These are phyloP conservation scores for Neoboletus magnificus DNA, from an alignment of 768 basidiomycete genomes.

Conservation along the genomic window DNA sequence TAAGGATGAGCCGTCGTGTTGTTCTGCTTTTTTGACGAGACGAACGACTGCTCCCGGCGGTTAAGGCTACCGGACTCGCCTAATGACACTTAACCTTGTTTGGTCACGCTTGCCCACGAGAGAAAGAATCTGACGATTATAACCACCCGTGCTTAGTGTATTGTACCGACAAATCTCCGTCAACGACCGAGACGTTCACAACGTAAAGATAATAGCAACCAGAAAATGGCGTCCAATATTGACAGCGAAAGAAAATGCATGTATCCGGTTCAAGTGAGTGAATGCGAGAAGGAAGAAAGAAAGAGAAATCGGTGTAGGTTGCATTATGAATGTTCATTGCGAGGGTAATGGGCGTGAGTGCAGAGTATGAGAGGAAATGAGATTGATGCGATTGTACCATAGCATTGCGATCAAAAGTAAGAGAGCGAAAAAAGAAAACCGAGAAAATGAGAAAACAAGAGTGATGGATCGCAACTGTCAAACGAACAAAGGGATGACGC, in stretches of 20 bases:
- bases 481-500: conserved; percentile 4
- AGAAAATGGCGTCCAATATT: conserved; percentile 24
- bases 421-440: conserved; percentile 10
- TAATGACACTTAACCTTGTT: conserved; percentile 16
- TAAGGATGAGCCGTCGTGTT: conserved; percentile 6
- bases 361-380: conserved; percentile 22
- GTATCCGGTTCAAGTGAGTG: conserved; percentile 24
- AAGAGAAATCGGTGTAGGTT: conserved; percentile 24
- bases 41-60: neutral
- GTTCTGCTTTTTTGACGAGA: conserved; percentile 12
- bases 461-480: conserved; percentile 6
- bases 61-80: conserved; percentile 2
- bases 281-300: conserved; percentile 19
- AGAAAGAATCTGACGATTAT: neutral
- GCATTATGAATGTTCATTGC: conserved; percentile 39
- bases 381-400: conserved; percentile 35
- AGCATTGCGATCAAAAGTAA: conserved; percentile 33
- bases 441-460: neutral
- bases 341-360: conserved; percentile 32
- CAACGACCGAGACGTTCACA: conserved; percentile 3
- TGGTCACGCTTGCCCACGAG: conserved; percentile 24
- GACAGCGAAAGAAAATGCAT: conserved; percentile 29
- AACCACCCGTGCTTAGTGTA: conserved; percentile 4
- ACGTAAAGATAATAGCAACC: conserved; percentile 19
- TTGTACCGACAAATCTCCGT: conserved; percentile 12